Conservation (phyloP, 768 basidiomycete species). For the Epithele typhae region DNA sequence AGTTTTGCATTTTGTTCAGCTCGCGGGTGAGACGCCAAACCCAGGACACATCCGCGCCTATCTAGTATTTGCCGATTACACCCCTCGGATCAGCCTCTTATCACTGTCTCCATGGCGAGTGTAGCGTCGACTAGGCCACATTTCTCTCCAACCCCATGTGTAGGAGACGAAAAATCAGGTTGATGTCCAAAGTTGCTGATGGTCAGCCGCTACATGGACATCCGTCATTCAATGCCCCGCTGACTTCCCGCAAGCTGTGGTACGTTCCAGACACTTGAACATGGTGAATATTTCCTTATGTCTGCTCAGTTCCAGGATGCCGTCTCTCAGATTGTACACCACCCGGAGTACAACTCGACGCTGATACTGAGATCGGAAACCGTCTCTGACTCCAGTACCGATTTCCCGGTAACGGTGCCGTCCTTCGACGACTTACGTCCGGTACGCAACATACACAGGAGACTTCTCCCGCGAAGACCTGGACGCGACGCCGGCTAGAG, state of each 20-base stretch:
- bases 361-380: constrained; percentile 84
- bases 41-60: neutral
- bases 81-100: too few species aligned
- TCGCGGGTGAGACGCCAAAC: neutral
- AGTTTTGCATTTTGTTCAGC: neutral
- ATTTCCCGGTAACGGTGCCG: constrained; percentile 30
- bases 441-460: constrained; percentile 57
- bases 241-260: constrained; percentile 28
- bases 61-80: neutral
- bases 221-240: constrained; percentile 28
- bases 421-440: constrained; percentile 34
- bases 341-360: constrained; percentile 92
- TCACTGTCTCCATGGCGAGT: too few species aligned
- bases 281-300: too few species aligned
- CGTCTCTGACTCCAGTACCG: constrained; percentile 24
- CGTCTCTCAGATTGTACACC: constrained; percentile 68
- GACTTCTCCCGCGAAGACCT: constrained; percentile 73
- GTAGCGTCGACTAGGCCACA: too few species aligned
- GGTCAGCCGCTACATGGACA: too few species aligned
- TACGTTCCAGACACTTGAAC: too few species aligned
- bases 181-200: too few species aligned
- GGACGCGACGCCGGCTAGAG: constrained; percentile 69
- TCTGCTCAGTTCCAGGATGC: constrained; percentile 84
- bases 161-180: too few species aligned
- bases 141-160: too few species aligned